Conservation (phyloP, 306 rosid species). For the Boehmeria nivea region DNA sequence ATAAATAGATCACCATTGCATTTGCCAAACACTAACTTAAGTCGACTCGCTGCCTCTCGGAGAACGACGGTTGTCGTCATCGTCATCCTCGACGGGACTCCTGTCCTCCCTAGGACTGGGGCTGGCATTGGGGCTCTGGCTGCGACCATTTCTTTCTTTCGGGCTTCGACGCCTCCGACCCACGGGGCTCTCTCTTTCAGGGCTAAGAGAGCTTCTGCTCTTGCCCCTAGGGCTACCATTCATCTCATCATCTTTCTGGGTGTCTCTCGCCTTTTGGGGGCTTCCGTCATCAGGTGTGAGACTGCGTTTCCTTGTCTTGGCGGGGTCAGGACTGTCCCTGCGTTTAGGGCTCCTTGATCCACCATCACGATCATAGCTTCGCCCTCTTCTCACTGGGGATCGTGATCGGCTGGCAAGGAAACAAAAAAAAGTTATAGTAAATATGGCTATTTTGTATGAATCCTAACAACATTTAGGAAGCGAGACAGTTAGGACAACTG, state of each 20-base stretch:
- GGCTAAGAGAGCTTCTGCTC: too few relatives aligned
- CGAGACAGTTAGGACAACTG: neutral
- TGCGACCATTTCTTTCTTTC: too few relatives aligned
- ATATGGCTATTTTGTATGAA: too few relatives aligned
- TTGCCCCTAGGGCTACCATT: constrained; percentile 42
- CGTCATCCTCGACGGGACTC: constrained; percentile 58
- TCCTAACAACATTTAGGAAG: neutral
- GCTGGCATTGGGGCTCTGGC: constrained; percentile 31
- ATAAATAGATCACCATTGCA: too few relatives aligned
- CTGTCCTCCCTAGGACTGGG: constrained; percentile 44
- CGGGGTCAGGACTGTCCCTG: neutral
- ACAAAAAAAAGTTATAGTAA: too few relatives aligned
- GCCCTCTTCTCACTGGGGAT: constrained; percentile 52
- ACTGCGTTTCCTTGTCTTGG: constrained; percentile 35
- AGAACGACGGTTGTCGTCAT: constrained; percentile 32
- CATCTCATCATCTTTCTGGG: constrained; percentile 44
- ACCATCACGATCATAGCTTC: constrained; percentile 38
- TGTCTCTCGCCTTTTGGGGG: constrained; percentile 31
- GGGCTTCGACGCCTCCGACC: constrained; percentile 1
- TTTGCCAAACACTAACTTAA: constrained; percentile 2
- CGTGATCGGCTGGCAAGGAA: constrained; percentile 49
- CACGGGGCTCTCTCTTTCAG: constrained; percentile 28
- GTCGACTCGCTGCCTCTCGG: constrained; percentile 52
- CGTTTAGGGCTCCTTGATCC: constrained; percentile 43
- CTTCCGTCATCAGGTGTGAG: constrained; percentile 37